Base-by-base conservation (phyloP, 805 yeast species). In the Wickerhamiella dianesei region DNA sequence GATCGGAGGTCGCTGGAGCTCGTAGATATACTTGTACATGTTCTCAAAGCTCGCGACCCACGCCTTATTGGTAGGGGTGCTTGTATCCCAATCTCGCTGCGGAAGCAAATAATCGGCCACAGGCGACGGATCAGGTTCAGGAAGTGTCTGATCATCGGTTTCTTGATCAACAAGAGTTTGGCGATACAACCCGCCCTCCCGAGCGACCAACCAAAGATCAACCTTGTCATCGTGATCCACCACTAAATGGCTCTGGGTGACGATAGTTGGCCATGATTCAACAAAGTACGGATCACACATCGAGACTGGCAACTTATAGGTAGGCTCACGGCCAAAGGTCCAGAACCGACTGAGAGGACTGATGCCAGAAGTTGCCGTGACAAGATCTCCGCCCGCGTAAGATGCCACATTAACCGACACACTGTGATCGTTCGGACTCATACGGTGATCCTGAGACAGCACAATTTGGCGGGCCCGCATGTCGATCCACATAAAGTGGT, bases 361-460 rank as follows among this genome's bases (percentile, higher is more conserved):
- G 4, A 59, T 25, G 21, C 59, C 59, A 1, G 72, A 67, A 25
- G 60, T 48, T 0, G 67, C 18, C 4, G 61, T 45, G 0, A 60
- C 58, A 22, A 54, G 44, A 18, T 51, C 51, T 9, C 50, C 49
- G 49, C 42, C 53, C 9, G 39, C 32, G n/a, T 43, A 54, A 12
- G 53, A 46, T 12, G 63, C 58, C 1, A 70, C 57, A 2, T 59
- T 52, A 45, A 81, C 47, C 44, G 59, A 64, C 46, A 79, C 53
- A 0, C 84, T 70, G 1, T 73, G 71, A 53, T 84, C 94, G 0
- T 59, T 52, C 5, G 72, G 68, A 40, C 72, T 70, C 19, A 82
- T 61, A 50, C 64, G 74, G 60, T 86, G 95, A 50, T 79, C 80
- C 88, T 94, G 82, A 0, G 88, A 73, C 1, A 85, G 56, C 2